Conservation (phyloP, 306 rosid genomes). For the Oemleria cerasiformis region DNA sequence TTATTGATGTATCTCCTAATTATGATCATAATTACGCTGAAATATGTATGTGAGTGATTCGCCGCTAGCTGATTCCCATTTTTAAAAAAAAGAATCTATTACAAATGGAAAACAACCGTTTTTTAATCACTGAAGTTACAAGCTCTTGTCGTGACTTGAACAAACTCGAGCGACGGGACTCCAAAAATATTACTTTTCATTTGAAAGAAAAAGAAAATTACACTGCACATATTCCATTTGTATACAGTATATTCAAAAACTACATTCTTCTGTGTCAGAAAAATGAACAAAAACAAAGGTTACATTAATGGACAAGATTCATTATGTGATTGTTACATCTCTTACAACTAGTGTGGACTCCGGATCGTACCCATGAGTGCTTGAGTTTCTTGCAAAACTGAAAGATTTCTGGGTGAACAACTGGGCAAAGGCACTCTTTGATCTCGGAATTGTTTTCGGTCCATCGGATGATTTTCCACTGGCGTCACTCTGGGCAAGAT, state of each 20-base stretch:
- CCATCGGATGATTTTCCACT: neutral
- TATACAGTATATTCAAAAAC: neutral
- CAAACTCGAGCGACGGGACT: neutral
- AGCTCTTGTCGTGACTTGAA: neutral
- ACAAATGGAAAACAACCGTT: too few species aligned
- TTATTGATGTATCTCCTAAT: too few species aligned
- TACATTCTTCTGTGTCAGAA: neutral
- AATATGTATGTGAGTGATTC: too few species aligned
- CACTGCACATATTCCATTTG: too few species aligned
- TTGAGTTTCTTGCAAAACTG: conserved; percentile 44
- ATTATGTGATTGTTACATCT: conserved; percentile 43
- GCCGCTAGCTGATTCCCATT: too few species aligned
- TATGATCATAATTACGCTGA: too few species aligned
- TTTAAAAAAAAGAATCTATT: too few species aligned
- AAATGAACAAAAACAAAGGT: neutral
- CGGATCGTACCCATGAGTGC: conserved; percentile 39
- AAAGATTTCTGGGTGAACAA: conserved; percentile 57
- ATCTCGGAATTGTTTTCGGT: conserved; percentile 46
- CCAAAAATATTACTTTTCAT: too few species aligned
- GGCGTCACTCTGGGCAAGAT: conserved; percentile 48
- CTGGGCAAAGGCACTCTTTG: conserved; percentile 74
- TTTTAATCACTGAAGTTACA: too few species aligned
- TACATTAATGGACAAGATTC: neutral
- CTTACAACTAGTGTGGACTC: conserved; percentile 41
- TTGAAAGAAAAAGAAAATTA: too few species aligned